Conservation (phyloP, 140 eudicot species). For the Senecio squalidus region DNA sequence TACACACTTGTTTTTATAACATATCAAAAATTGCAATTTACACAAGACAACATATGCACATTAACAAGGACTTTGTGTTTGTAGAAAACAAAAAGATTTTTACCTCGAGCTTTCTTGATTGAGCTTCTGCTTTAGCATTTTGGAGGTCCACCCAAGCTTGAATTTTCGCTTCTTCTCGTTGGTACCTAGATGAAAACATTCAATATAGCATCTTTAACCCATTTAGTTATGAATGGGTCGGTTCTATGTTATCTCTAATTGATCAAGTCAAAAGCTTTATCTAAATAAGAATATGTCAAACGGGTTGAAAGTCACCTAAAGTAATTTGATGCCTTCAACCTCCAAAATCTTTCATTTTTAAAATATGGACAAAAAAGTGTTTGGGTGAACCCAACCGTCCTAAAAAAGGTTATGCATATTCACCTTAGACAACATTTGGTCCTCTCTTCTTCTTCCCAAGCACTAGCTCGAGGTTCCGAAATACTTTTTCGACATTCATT, state of each 20-base stretch:
- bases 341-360: not conserved
- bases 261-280: too few relatives aligned
- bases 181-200: constrained; percentile 42
- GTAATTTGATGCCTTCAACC: not conserved
- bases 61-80: not conserved
- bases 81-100: not conserved
- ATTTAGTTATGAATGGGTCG: not conserved
- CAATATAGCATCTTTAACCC: not conserved
- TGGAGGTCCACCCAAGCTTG: constrained; percentile 95
- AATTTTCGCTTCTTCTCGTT: constrained; percentile 85
- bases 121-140: constrained; percentile 91
- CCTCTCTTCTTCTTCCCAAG: constrained; percentile 75
- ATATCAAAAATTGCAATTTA: not conserved
- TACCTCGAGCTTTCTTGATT: constrained; percentile 91
- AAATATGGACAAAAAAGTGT: not conserved
- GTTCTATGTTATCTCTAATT: not conserved
- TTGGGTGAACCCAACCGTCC: not conserved
- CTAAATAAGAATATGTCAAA: not conserved
- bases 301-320: not conserved
- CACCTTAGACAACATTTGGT: constrained; percentile 69
- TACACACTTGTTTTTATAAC: not conserved
- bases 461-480: constrained; percentile 48
- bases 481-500: constrained; percentile 46
- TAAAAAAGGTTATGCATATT: not conserved
- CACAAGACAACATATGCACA: not conserved